These are phyloP conservation scores for Xylaria sp. DNA, from an alignment of 2,329 filamentous ascomycete species.

Conservation along the genomic window DNA sequence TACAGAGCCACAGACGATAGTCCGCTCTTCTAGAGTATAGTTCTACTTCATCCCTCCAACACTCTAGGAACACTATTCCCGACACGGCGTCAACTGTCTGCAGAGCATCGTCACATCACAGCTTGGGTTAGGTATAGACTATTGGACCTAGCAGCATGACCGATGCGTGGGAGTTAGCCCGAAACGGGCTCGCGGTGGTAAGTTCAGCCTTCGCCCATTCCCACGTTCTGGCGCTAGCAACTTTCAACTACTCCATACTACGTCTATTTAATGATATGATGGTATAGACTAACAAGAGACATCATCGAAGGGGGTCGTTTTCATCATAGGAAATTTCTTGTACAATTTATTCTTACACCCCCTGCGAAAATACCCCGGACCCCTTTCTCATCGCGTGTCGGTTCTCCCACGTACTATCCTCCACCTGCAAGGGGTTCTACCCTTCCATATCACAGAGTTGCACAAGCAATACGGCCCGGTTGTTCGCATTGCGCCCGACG, in stretches of 20 bases:
- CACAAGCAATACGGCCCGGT: slow-evolving; percentile 54
- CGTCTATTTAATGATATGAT: background rate
- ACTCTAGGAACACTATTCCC: background rate
- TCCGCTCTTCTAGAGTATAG: background rate
- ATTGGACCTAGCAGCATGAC: slow-evolving; percentile 11
- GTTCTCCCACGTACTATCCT: slow-evolving; percentile 37
- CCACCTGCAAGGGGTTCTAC: slow-evolving; percentile 38
- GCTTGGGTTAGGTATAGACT: background rate
- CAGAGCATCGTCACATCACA: background rate
- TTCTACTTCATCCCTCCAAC: background rate
- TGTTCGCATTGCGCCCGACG: slow-evolving; percentile 55
- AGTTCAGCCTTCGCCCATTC: background rate
- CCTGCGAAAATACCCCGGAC: slow-evolving; percentile 46
- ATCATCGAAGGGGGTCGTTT: slow-evolving; percentile 22
- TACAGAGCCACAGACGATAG: background rate
- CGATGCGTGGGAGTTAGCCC: slow-evolving; percentile 24
- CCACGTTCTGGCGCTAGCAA: background rate
- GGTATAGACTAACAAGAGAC: slow-evolving; percentile 9
- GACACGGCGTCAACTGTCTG: background rate
- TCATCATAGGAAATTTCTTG: slow-evolving; percentile 10
- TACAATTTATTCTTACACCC: slow-evolving; percentile 47
- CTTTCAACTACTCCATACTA: background rate
- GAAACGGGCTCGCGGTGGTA: slow-evolving; percentile 29
- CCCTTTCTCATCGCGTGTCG: slow-evolving; percentile 43
- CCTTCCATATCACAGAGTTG: slow-evolving; percentile 42